Conservation (phyloP, 768 basidiomycete genomes). For the Suillus plorans region DNA sequence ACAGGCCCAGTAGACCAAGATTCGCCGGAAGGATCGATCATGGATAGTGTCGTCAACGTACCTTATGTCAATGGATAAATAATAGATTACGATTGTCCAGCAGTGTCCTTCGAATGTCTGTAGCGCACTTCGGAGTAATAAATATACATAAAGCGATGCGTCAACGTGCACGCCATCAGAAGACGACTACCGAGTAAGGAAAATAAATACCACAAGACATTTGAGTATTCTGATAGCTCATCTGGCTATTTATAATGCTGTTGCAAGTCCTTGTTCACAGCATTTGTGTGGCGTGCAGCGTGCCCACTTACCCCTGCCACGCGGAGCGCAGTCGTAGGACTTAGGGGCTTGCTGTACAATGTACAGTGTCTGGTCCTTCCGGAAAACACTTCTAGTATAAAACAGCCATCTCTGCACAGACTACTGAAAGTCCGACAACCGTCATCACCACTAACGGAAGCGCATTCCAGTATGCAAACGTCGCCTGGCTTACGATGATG, state of each 20-base stretch:
- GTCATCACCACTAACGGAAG: slow-evolving; percentile 68
- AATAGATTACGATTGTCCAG: neutral
- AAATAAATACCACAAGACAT: neutral
- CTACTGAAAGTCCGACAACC: slow-evolving; percentile 61
- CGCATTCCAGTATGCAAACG: slow-evolving; percentile 75
- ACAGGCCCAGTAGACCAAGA: neutral
- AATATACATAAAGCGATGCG: neutral
- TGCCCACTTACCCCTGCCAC: neutral
- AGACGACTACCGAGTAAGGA: neutral
- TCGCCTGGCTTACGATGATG: slow-evolving; percentile 54
- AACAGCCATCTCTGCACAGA: slow-evolving; percentile 75
- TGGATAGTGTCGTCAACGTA: neutral
- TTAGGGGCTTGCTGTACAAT: neutral
- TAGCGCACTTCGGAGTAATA: neutral
- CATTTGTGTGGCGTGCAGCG: neutral
- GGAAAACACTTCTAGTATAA: slow-evolving; percentile 27
- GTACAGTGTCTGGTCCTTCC: neutral
- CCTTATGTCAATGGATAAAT: neutral
- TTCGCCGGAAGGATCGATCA: neutral
- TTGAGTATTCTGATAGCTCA: neutral
- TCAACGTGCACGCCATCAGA: neutral
- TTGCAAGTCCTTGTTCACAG: neutral
- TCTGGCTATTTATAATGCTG: neutral
- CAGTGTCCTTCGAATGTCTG: neutral
- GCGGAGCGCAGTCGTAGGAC: neutral